Percentiles rank a stretch among this genome's conserved stretches.
Conservation (phyloP, 768 basidiomycete species). For the Suillus subaureus region DNA sequence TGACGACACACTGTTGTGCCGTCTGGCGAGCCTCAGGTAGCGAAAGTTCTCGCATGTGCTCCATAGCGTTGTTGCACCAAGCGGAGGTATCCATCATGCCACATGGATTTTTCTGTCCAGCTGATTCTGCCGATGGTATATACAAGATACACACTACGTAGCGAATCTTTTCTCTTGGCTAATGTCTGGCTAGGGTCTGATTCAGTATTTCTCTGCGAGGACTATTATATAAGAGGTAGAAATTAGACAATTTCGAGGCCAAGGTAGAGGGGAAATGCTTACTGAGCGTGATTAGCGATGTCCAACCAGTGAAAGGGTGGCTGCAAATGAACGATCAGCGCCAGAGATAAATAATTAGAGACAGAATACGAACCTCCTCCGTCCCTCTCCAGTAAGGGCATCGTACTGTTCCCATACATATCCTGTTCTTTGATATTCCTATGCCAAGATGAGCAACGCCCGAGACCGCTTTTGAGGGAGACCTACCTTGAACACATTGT, state of each 20-base stretch:
- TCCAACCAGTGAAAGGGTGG: constrained; percentile 98
- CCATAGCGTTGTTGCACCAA: neutral
- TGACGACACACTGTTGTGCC: neutral
- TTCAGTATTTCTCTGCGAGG: constrained; percentile 68
- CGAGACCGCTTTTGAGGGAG: neutral
- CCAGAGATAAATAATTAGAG: constrained; percentile 10
- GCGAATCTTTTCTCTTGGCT: neutral
- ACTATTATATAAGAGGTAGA: constrained; percentile 39
- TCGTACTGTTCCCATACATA: constrained; percentile 99
- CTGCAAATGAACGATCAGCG: constrained; percentile 41
- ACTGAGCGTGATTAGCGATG: constrained; percentile 87
- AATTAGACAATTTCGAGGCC: constrained; percentile 7
- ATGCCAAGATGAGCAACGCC: constrained; percentile 7
- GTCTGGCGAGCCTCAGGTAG: neutral
- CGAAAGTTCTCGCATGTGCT: neutral
- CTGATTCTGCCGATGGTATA: neutral
- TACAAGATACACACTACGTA: neutral
- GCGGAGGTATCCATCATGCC: neutral
- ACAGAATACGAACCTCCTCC: constrained; percentile 63
- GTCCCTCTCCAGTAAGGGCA: constrained; percentile 77
- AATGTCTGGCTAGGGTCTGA: neutral
- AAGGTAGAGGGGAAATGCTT: constrained; percentile 37
- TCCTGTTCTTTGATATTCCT: constrained; percentile 93
- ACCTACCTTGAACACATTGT: constrained; percentile 74
- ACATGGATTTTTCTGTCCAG: neutral